A percentile compares a stretch with the other conserved stretches of the same genome.
These are phyloP conservation scores for Wilcoxina mikolae DNA, from an alignment of 495 filamentous ascomycete genomes.

Conservation along the genomic window DNA sequence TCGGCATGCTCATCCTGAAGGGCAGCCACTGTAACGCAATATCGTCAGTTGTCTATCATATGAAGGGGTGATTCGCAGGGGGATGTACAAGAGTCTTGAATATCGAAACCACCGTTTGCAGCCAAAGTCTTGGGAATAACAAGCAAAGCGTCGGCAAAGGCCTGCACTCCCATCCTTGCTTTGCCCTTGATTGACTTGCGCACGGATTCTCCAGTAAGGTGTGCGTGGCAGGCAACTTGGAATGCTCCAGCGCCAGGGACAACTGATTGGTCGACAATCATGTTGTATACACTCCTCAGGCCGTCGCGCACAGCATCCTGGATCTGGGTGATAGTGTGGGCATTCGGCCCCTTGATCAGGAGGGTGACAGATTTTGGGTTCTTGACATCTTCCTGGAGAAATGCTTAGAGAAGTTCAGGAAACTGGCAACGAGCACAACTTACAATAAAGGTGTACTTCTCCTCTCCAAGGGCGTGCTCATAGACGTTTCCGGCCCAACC, in stretches of 20 bases:
- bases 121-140: slow-evolving; percentile 95
- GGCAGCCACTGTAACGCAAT: slow-evolving; percentile 45
- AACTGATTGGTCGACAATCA: slow-evolving; percentile 90
- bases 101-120: slow-evolving; percentile 88
- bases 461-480: slow-evolving; percentile 93
- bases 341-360: slow-evolving; percentile 93
- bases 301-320: slow-evolving; percentile 96
- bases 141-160: slow-evolving; percentile 85
- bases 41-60: neutral
- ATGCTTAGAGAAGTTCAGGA: slow-evolving; percentile 14
- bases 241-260: slow-evolving; percentile 91
- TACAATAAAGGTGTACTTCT: slow-evolving; percentile 91
- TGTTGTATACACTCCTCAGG: slow-evolving; percentile 90
- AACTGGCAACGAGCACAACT: slow-evolving; percentile 8
- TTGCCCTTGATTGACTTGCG: slow-evolving; percentile 86
- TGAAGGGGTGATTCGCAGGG: neutral
- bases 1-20: slow-evolving; percentile 75
- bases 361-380: slow-evolving; percentile 97
- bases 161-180: slow-evolving; percentile 83
- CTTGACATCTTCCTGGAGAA: slow-evolving; percentile 71
- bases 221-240: slow-evolving; percentile 85
- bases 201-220: slow-evolving; percentile 70
- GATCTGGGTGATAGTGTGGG: slow-evolving; percentile 89
- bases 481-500: slow-evolving; percentile 96
- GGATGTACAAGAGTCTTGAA: slow-evolving; percentile 74